These are phyloP conservation scores for Flaveria floridana DNA, from an alignment of 140 eudicot genomes.

Conservation along the genomic window DNA sequence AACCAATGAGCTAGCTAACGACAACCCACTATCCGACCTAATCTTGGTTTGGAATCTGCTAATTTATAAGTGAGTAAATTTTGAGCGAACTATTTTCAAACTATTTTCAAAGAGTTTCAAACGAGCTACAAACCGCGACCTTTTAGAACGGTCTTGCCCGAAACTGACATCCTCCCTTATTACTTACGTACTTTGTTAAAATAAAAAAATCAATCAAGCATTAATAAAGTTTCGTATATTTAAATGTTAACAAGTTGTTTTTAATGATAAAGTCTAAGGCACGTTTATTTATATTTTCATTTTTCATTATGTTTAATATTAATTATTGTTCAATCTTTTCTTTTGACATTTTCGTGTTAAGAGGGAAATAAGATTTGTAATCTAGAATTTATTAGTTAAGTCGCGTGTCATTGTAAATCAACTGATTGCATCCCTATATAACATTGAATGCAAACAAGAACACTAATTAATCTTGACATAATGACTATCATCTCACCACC, in stretches of 20 bases:
- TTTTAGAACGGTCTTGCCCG: no score
- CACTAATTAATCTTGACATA: not conserved
- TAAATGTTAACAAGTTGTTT: not conserved
- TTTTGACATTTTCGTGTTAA: not conserved
- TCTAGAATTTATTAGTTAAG: not conserved
- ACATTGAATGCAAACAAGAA: not conserved
- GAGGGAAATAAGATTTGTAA: not conserved
- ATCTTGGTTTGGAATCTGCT: not conserved
- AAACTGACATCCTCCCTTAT: not conserved
- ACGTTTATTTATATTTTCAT: not conserved
- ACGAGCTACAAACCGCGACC: no score
- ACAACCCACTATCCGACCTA: no score
- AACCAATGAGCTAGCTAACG: no score
- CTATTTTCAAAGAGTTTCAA: not conserved
- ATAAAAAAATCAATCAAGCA: not conserved
- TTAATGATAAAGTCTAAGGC: not conserved
- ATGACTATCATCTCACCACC: not conserved
- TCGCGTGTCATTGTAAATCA: not conserved
- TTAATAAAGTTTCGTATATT: not conserved
- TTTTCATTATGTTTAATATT: not conserved
- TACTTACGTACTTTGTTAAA: not conserved
- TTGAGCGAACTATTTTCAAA: not conserved
- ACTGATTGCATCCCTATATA: not conserved
- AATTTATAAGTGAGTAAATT: not conserved
- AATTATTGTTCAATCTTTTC: not conserved